These are phyloP conservation scores for Ogataea methanolica DNA, from an alignment of 805 yeast genomes.

Conservation along the genomic window DNA sequence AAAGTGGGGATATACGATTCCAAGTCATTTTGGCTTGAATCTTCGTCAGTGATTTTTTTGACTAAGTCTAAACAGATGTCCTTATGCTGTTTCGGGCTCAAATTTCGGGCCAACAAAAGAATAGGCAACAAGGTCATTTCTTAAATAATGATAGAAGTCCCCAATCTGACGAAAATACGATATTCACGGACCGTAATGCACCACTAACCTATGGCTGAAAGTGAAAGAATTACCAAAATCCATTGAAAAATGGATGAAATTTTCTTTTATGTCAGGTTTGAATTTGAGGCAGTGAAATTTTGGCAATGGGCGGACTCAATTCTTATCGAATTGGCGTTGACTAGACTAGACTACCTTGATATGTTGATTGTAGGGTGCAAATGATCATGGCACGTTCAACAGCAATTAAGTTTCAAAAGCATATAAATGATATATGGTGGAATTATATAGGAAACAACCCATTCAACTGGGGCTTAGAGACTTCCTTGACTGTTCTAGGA, in stretches of 20 bases:
- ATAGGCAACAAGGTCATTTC: slow-evolving; percentile 9
- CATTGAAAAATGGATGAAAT: background rate
- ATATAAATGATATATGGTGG: no score
- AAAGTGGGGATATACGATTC: slow-evolving; percentile 11
- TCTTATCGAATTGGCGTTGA: no score
- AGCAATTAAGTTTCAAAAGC: no score
- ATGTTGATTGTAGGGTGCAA: no score
- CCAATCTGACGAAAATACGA: background rate
- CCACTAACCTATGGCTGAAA: no score
- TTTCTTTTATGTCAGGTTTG: background rate
- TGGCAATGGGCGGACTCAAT: no score
- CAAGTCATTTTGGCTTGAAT: background rate
- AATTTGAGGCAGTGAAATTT: background rate
- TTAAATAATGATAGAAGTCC: background rate
- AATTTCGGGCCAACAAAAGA: slow-evolving; percentile 10
- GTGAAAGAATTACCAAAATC: no score
- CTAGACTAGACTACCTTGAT: no score
- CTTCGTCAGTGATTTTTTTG: background rate
- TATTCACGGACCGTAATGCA: background rate
- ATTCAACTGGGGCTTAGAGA: slow-evolving; percentile 8
- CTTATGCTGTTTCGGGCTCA: slow-evolving; percentile 8
- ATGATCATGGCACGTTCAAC: no score
- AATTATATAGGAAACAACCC: background rate
- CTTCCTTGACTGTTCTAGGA: slow-evolving; percentile 17
- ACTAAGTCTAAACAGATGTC: slow-evolving; percentile 4